These are phyloP conservation scores for Magnolia officinalis DNA, from an alignment of 164 flowering plant genomes.

Conservation along the genomic window DNA sequence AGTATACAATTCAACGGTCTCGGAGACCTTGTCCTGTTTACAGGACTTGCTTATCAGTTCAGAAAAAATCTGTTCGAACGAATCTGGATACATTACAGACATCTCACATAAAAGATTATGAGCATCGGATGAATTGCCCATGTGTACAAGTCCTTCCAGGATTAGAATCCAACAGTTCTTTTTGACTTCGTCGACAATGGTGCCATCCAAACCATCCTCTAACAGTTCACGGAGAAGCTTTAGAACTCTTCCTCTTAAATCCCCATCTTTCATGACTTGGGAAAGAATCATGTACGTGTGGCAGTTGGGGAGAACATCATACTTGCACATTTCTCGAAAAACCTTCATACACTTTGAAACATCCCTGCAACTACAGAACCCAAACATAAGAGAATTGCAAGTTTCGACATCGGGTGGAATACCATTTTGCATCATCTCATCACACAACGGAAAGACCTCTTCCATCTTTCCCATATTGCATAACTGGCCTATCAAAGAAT, in stretches of 20 bases:
- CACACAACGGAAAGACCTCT: slow-evolving; percentile 3
- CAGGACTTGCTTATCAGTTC: not conserved
- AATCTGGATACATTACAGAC: not conserved
- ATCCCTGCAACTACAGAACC: not conserved
- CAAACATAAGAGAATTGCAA: slow-evolving; percentile 7
- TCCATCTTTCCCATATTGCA: not conserved
- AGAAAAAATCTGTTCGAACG: not conserved
- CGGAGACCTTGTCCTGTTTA: not conserved
- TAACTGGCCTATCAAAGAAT: slow-evolving; percentile 1
- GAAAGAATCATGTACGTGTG: not conserved
- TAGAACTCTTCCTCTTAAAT: not conserved
- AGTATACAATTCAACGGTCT: not conserved
- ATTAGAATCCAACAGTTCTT: slow-evolving; percentile 5
- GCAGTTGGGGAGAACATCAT: not conserved
- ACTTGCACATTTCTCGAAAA: slow-evolving; percentile 6
- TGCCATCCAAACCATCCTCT: not conserved
- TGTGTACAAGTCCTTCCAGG: not conserved
- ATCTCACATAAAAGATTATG: not conserved
- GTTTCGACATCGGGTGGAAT: slow-evolving; percentile 4
- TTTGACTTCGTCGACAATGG: not conserved
- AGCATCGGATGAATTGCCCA: not conserved
- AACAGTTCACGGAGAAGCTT: not conserved
- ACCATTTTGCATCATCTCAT: slow-evolving; percentile 7
- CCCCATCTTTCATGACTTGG: not conserved
- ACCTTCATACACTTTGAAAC: slow-evolving; percentile 1